Conservation (phyloP, 2,329 filamentous ascomycete species). For the Bipolaris zeicola region DNA sequence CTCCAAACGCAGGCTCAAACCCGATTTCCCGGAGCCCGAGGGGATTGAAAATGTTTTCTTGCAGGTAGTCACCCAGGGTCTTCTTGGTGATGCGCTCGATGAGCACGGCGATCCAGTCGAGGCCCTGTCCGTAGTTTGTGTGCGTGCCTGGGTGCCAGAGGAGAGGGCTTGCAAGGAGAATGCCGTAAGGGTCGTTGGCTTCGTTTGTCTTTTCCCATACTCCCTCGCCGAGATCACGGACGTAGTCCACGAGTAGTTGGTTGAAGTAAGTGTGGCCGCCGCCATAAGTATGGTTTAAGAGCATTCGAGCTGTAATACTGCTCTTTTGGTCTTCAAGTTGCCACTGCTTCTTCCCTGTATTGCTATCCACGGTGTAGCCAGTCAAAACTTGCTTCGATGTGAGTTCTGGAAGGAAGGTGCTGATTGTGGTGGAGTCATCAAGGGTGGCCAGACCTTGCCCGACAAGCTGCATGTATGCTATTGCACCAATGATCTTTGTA, state of each 20-base stretch:
- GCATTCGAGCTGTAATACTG: constrained; percentile 33
- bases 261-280: constrained; percentile 52
- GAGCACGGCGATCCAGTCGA: constrained; percentile 57
- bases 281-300: constrained; percentile 59
- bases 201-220: constrained; percentile 22
- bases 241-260: constrained; percentile 42
- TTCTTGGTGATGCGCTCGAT: constrained; percentile 52
- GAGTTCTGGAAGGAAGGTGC: constrained; percentile 27
- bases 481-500: constrained; percentile 33
- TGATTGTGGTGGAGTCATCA: constrained; percentile 24
- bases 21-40: constrained; percentile 21
- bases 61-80: constrained; percentile 38
- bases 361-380: constrained; percentile 7
- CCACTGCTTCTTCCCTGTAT: constrained; percentile 12
- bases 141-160: constrained; percentile 53
- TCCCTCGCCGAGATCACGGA: constrained; percentile 13
- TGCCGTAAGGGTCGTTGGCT: constrained; percentile 15
- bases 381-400: constrained; percentile 25
- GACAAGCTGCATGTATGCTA: constrained; percentile 34
- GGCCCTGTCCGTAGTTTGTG: constrained; percentile 57
- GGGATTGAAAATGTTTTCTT: constrained; percentile 27
- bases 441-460: constrained; percentile 22
- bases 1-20: constrained; percentile 24
- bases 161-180: constrained; percentile 25
- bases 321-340: constrained; percentile 20